These are phyloP conservation scores for Besnoitia besnoiti DNA, from an alignment of 169 alveolate species.

Conservation along the genomic window DNA sequence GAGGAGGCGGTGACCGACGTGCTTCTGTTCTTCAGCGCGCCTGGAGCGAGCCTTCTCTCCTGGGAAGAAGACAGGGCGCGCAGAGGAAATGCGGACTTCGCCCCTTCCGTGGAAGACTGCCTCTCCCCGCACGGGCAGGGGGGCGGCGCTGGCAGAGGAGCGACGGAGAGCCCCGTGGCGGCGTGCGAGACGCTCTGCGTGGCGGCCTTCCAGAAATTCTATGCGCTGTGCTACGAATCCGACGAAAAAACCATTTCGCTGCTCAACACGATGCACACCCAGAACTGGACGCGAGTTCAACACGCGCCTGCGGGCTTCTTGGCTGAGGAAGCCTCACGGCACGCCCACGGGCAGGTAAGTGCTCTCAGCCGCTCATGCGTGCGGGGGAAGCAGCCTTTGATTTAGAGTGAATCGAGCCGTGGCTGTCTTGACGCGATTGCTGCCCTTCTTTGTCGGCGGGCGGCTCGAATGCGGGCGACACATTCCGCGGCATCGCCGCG, in stretches of 20 bases:
- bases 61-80: neutral
- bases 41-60: neutral
- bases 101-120: neutral
- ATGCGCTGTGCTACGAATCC: constrained; percentile 10
- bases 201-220: neutral
- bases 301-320: too few relatives aligned
- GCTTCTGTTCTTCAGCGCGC: neutral
- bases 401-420: neutral
- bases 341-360: too few relatives aligned
- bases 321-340: too few relatives aligned
- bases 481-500: too few relatives aligned
- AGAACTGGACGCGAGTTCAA: too few relatives aligned
- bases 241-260: neutral
- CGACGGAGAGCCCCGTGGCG: neutral
- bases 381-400: neutral
- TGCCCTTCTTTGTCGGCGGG: neutral
- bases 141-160: neutral
- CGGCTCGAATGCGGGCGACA: too few relatives aligned
- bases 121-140: neutral
- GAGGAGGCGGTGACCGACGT: constrained; percentile 17
- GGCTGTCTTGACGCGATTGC: neutral
- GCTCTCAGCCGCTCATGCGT: too few relatives aligned
- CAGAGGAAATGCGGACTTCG: neutral
- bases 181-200: neutral
- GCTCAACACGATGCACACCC: constrained; percentile 15